Conservation (phyloP, 768 basidiomycete species). For the Boletus rufocinnamomeus region DNA sequence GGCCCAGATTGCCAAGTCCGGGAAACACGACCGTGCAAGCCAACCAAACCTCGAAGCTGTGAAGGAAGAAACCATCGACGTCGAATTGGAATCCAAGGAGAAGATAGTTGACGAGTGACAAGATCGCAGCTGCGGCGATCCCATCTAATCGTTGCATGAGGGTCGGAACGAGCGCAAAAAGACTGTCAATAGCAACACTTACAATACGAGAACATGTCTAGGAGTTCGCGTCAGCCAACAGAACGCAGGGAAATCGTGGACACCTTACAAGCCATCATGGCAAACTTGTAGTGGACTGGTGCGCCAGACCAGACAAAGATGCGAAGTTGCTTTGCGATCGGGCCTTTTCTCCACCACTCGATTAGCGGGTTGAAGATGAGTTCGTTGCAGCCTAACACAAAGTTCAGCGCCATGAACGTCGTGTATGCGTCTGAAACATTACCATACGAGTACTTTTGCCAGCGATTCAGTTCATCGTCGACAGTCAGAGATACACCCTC, state of each 20-base stretch:
- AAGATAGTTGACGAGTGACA: slow-evolving; percentile 73
- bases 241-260: neutral
- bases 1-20: slow-evolving; percentile 71
- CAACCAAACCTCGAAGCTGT: slow-evolving; percentile 79
- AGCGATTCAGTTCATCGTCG: slow-evolving; percentile 89
- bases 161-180: neutral
- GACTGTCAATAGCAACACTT: slow-evolving; percentile 15
- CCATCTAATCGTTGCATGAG: slow-evolving; percentile 35
- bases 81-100: slow-evolving; percentile 69
- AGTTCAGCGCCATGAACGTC: slow-evolving; percentile 31
- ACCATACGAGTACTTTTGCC: slow-evolving; percentile 89
- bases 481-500: slow-evolving; percentile 90
- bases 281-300: slow-evolving; percentile 80
- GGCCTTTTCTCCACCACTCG: slow-evolving; percentile 76
- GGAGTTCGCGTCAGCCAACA: neutral
- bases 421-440: slow-evolving; percentile 32
- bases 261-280: slow-evolving; percentile 52
- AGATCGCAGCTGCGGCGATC: slow-evolving; percentile 68
- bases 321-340: slow-evolving; percentile 79
- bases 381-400: slow-evolving; percentile 36
- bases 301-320: slow-evolving; percentile 75
- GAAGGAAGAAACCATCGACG: slow-evolving; percentile 75
- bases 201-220: slow-evolving; percentile 57
- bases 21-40: slow-evolving; percentile 77
- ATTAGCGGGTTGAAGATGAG: slow-evolving; percentile 86